Base-by-base conservation (phyloP, 1,139 yeast species). In the Candida sanyaensis region DNA sequence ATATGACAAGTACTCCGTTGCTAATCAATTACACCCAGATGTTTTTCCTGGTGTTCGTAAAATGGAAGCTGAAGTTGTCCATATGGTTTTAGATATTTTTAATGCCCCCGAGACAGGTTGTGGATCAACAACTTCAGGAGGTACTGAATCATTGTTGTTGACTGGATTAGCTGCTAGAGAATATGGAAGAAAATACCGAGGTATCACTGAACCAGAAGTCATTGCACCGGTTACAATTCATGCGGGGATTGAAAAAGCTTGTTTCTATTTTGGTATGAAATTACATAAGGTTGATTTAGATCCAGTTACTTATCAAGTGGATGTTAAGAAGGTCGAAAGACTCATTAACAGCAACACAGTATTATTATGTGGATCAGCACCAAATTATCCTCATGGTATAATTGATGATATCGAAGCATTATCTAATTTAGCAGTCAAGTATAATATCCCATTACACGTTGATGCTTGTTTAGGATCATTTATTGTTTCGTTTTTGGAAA, bases 391-490 rank as follows among this genome's bases (percentile, higher is more conserved):
- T 2, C 98, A 93, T 63, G 99, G 99, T 26, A 87, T 93, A 37
- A 84, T 90, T 51, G 99, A 93, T 67, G 93, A 92, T 59, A 91
- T 93, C 50, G 86, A 81, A 53, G 82, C 78, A 1, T 76, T 93
- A 41, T 83, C 96, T 7, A 62, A 77, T 27, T 61, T 93, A 23
- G 97, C 96, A 0, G 55, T 75, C 24, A 75, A 71, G 49, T 70
- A 87, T 64, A 68, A 78, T 11, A 80, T 92, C 39, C 97, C 97
- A 1, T 75, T 93, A 30, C 98, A 93, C 60, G 97, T 93, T 36
- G 99, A 93, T 65, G 95, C 97, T 39, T 93, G 99, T 64, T 73
- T 93, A 33, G 99, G 99, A 1, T 91, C 97, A 1, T 92, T 93
- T 59, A 80, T 92, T 42, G 89, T 90, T 33, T 83, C 97, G 1